These are phyloP conservation scores for Fusarium mangiferae DNA, from an alignment of 2,329 filamentous ascomycete genomes.

Conservation along the genomic window DNA sequence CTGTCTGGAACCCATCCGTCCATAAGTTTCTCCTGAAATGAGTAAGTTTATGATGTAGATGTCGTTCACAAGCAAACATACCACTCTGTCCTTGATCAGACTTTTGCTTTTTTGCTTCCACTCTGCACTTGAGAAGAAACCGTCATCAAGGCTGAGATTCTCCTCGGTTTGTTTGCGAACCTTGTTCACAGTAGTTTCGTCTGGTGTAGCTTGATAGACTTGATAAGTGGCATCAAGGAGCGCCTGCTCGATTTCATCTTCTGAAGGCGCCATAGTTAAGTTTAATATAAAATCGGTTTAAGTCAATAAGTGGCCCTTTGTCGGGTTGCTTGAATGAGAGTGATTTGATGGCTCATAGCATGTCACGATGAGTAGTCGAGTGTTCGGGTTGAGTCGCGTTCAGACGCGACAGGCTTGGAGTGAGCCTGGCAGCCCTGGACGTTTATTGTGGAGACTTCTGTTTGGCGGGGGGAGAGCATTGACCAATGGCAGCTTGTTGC, in stretches of 20 bases:
- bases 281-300: not conserved
- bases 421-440: conserved; percentile 2
- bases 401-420: conserved; percentile 26
- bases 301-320: not conserved
- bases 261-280: conserved; percentile 53
- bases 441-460: conserved; percentile 21
- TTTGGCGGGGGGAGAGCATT: conserved; percentile 31
- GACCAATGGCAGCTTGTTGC: conserved; percentile 29
- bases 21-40: conserved; percentile 49
- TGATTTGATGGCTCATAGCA: not conserved
- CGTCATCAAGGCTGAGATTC: conserved; percentile 58
- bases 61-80: conserved; percentile 49
- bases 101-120: conserved; percentile 71
- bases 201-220: conserved; percentile 57
- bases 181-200: conserved; percentile 65
- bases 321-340: not conserved
- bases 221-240: conserved; percentile 59
- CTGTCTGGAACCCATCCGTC: conserved; percentile 49
- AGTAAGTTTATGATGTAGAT: not conserved
- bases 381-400: conserved; percentile 34
- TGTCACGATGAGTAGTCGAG: conserved; percentile 3
- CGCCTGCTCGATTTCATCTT: conserved; percentile 56
- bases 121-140: conserved; percentile 59
- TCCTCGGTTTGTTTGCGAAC: conserved; percentile 65
- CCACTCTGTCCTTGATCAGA: conserved; percentile 65